Percentiles rank a stretch among this genome's conserved stretches.
Evolutionary conservation across 176 grass and related monocot species (phyloP).

Genomic region (Stipa capillata): DNA sequence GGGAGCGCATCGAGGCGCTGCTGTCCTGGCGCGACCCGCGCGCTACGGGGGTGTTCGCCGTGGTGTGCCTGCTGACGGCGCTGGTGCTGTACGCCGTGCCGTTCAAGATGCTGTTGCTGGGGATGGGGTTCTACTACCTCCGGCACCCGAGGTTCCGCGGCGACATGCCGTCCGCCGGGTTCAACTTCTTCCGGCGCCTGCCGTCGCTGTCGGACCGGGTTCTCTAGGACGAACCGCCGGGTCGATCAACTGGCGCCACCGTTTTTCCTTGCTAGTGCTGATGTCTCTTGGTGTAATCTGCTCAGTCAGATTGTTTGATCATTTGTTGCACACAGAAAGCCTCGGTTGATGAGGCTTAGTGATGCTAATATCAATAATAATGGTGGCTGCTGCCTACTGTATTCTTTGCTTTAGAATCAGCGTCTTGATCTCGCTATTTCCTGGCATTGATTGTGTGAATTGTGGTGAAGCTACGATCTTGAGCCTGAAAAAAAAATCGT

Average conservation of each 20-base stretch:
- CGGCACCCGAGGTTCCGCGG: constrained; percentile 86
- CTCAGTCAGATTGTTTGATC: constrained; percentile 6
- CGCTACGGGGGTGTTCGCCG: constrained; percentile 66
- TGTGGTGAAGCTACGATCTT: background rate
- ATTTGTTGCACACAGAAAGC: constrained; percentile 13
- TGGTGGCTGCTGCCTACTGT: background rate
- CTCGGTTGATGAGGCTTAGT: constrained; percentile 28
- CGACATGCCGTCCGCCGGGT: constrained; percentile 80
- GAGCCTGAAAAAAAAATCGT: background rate
- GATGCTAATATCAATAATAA: constrained; percentile 9
- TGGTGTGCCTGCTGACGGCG: constrained; percentile 43
- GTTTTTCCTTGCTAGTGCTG: background rate
- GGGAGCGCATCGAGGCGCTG: constrained; percentile 82
- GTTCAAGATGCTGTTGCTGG: constrained; percentile 61
- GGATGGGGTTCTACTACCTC: constrained; percentile 76
- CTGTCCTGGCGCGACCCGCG: constrained; percentile 88
- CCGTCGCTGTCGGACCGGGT: constrained; percentile 78
- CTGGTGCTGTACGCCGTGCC: constrained; percentile 72
- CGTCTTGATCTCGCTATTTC: background rate
- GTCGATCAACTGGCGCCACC: background rate
- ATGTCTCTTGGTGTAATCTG: background rate
- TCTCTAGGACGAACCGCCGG: constrained; percentile 29
- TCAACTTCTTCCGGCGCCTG: constrained; percentile 95
- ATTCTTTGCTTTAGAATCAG: constrained; percentile 23
- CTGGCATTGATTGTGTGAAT: background rate